Base-by-base conservation (phyloP, 2,329 filamentous ascomycete species). In the Cercospora beticola region DNA sequence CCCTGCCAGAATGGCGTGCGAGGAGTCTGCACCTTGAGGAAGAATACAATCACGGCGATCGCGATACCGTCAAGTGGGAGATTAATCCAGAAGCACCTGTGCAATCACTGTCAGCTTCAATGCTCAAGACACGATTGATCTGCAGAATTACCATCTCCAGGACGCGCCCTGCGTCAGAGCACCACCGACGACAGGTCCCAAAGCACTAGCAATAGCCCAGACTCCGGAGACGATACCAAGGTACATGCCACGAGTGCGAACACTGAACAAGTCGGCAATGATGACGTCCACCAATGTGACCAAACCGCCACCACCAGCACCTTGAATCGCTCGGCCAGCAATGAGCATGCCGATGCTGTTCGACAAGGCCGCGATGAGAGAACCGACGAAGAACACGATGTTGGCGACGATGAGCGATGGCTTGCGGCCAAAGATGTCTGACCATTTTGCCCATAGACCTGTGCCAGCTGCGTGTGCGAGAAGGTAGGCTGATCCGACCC, bases 171-270 rank as follows among this genome's bases (percentile, higher is more conserved):
- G 49, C 5, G 49, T 56, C 49, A 56, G 30, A 4, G 49, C 49
- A 56, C 49, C 49, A 2, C 49, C 49, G 21, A 54, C 21, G 12
- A 54, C 49, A 28, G 49, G 49, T n/a, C 49, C 49, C 10, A 54
- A 12, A 3, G 49, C 49, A 10, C 49, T 54, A 9, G 63, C 63
- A 21, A 65, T 21, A 12, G 63, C 63, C 63, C 63, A 65, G 14
- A 65, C 63, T 31, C 54, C 63, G 5, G 49, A 54, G 5, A 54
- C 49, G 49, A 54, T 54, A 54, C 49, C 49, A 56, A 56, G 49
- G 23, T 56, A 56, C 49, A 56, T 56, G 6, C 49, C 49, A 28
- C 49, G 49, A 56, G 49, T 56, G 23, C 49, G 49, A n/a, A 56
- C 49, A 23, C 49, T 56, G 49, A 56, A 56, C 23, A 56, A 5